Evolutionary conservation across 495 filamentous ascomycete species (phyloP), one percentile per base, ranked within the genome.

Genomic region (Chaetomium fimeti): DNA sequence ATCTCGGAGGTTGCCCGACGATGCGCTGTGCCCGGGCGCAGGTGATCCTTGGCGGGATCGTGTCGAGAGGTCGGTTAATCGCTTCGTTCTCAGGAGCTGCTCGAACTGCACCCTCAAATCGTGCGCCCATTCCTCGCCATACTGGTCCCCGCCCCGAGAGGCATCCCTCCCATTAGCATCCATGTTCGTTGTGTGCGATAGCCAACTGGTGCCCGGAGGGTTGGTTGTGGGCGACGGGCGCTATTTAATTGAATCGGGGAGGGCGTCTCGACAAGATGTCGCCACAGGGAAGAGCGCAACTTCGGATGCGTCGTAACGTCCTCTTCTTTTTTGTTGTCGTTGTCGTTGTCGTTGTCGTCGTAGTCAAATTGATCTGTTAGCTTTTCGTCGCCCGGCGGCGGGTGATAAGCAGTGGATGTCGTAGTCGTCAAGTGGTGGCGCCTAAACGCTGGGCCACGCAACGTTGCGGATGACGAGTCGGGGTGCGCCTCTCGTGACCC

Each of bases 1-100:
- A 15, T 74, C 73, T 36, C 73, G 71, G 15, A 78, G 71, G 56
- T 79, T 80, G 32, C 66, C 69, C 9, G 80, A 79, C 20, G 82
- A 81, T 11, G 75, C 69, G 43, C 75, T 75, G 51, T 83, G 79
- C 62, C 76, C 65, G 12, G 81, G 78, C 53, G 85, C 77, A 5
- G 84, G 83, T 51, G 88, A 87, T 38, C 81, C 80, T 54, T 72
- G 71, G 51, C 73, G 75, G 7, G 88, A 81, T 43, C 78, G 78
- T 65, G 79, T 69, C 60, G 83, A 82, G 40, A 97, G 82, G 62
- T 89, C 88, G 72, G 87, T 91, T 77, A 95, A 85, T 73, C 91
- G 82, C 74, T 87, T 91, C 42, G 85, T 89, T 71, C 88, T 86
- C 73, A 96, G 81, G 54, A 92, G 74, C 61, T 90, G 87, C 67